Percentiles rank a stretch among this genome's conserved stretches.
Conservation (phyloP, 2,329 filamentous ascomycete genomes). For the Monosporascus cannonballus region DNA sequence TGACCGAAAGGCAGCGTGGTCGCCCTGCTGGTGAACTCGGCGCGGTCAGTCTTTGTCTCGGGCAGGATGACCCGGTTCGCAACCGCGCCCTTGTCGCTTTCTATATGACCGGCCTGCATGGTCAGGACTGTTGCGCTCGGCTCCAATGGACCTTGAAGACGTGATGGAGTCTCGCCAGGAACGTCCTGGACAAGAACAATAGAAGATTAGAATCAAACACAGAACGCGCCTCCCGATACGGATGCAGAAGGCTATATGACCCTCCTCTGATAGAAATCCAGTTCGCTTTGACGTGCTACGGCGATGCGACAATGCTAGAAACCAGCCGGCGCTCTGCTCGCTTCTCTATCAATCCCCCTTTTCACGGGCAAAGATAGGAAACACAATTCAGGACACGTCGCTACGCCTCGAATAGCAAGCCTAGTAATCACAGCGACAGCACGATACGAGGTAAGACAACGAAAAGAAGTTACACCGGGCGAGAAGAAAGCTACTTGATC, state of each 20-base stretch:
- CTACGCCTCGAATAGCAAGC: too few species aligned
- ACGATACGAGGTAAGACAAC: background rate
- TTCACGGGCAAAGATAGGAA: too few species aligned
- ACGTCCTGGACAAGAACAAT: background rate
- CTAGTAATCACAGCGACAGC: too few species aligned
- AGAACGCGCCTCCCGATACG: background rate
- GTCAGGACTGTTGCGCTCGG: conserved; percentile 6
- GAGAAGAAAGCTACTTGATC: too few species aligned
- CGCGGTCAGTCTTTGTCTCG: conserved; percentile 23
- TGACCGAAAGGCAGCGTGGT: conserved; percentile 53
- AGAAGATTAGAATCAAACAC: background rate
- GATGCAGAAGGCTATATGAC: background rate
- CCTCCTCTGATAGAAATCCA: background rate
- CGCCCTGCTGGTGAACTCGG: conserved; percentile 36
- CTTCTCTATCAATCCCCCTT: too few species aligned
- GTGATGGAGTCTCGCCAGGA: conserved; percentile 4
- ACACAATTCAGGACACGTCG: too few species aligned
- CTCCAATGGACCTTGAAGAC: conserved; percentile 5
- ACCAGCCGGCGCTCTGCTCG: background rate
- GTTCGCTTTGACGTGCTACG: background rate
- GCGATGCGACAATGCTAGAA: conserved; percentile 6
- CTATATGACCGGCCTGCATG: conserved; percentile 32
- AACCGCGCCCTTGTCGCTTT: conserved; percentile 26
- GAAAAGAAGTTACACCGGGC: too few species aligned
- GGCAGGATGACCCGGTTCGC: conserved; percentile 24